Evolutionary conservation across 805 yeast species (phyloP), one percentile per base, ranked within the genome.

Genomic region (Pichia sporocuriosa): DNA sequence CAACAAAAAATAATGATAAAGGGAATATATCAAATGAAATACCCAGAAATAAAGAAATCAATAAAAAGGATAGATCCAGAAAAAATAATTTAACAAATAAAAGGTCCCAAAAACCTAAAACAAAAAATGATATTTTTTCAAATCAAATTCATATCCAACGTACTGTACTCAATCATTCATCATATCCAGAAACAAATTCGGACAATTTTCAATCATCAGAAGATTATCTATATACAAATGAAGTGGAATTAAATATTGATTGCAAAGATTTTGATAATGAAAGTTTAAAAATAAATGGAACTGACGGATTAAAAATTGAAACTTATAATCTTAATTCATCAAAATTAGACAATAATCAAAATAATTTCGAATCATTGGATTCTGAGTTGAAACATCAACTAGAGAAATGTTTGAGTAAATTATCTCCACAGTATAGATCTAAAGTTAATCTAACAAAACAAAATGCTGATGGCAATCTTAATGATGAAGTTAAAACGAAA

Each of bases 181-280:
- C 45, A 15, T 47, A 35, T 20, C 50, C 50, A 5, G 43, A 47
- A n/a, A 41, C 43, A 3, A 47, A 47, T 31, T 21, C 32, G 2
- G 37, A 32, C 10, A 27, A 9, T n/a, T 16, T 13, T 19, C 12
- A 6, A 20, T 22, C 15, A 10, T 23, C 33, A 13, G 26, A 39
- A 7, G 33, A 32, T 7, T 32, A 19, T 26, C 16, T 31, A 29
- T 11, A 9, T 28, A 11, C 19, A 6, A n/a, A 26, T 15, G 24
- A 16, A 15, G 16, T 16, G 13, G 29, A 34, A 6, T 23, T 4
- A 24, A 20, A 23, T 15, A 10, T 12, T 17, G 20, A 23, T 5
- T 9, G 12, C 6, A 24, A n/a, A 7, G 26, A 15, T 9, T 33
- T 15, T 12, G 13, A 26, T 17, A 4, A 17, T 17, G 32, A 30